Evolutionary conservation across 1,139 yeast species (phyloP).

Genomic region (Hanseniaspora uvarum): DNA sequence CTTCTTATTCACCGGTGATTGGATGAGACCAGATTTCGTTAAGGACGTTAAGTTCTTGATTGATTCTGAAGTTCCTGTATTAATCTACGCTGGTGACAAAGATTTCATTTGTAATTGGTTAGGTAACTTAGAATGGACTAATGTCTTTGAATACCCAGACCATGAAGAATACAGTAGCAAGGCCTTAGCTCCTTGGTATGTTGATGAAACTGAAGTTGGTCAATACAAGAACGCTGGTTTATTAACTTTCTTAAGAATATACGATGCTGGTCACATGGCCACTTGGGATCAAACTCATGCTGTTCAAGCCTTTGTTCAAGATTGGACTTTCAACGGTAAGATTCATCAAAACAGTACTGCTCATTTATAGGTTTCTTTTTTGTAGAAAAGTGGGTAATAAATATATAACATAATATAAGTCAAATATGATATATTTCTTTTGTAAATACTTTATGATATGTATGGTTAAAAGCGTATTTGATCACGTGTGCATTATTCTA

Average conservation of each 20-base stretch:
- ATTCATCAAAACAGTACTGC: slow-evolving; percentile 17
- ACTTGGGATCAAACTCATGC: slow-evolving; percentile 67
- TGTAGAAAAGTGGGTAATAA: background rate
- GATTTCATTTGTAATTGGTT: slow-evolving; percentile 88
- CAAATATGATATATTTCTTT: background rate
- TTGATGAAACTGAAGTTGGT: slow-evolving; percentile 41
- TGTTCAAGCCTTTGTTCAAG: slow-evolving; percentile 59
- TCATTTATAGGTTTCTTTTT: background rate
- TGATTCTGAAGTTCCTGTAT: slow-evolving; percentile 58
- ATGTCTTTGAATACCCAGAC: slow-evolving; percentile 54
- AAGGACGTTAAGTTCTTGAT: slow-evolving; percentile 48
- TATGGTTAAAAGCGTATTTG: too few species aligned
- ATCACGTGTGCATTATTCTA: too few species aligned
- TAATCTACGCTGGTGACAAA: slow-evolving; percentile 79
- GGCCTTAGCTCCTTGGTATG: slow-evolving; percentile 37
- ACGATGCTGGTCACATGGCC: slow-evolving; percentile 60
- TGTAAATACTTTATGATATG: background rate
- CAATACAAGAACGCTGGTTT: slow-evolving; percentile 43
- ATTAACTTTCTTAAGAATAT: slow-evolving; percentile 48
- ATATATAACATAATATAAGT: background rate
- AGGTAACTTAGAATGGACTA: slow-evolving; percentile 73
- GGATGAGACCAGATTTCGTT: slow-evolving; percentile 50
- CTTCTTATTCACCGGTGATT: slow-evolving; percentile 53
- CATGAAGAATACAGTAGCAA: slow-evolving; percentile 35
- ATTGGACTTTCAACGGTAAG: slow-evolving; percentile 46